phyloP scores from a whole-genome alignment of 768 basidiomycete genomes.

The Rhizopogon vinicolor region DNA sequence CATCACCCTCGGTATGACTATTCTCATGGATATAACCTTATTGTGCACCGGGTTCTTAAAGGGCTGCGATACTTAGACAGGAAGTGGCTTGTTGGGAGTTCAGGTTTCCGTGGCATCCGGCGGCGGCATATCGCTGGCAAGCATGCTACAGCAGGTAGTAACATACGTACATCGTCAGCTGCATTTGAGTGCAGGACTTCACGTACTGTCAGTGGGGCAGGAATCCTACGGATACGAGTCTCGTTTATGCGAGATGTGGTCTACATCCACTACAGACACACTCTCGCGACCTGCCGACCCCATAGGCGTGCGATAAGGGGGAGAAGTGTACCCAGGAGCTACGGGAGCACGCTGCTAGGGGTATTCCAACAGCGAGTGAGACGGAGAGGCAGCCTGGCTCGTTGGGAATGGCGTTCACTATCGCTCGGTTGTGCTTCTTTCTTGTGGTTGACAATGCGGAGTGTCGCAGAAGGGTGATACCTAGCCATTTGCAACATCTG shows the following conservation, averaged over 20 bases:
- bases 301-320: slow-evolving; percentile 38
- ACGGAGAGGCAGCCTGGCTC: slow-evolving; percentile 31
- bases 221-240: slow-evolving; percentile 32
- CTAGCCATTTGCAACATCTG: slow-evolving; percentile 44
- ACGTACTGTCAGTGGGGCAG: slow-evolving; percentile 19
- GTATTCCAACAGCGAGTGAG: slow-evolving; percentile 33
- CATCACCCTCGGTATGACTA: slow-evolving; percentile 40
- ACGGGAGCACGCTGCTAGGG: slow-evolving; percentile 34
- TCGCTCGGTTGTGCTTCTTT: slow-evolving; percentile 27
- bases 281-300: slow-evolving; percentile 43
- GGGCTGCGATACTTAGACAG: slow-evolving; percentile 53
- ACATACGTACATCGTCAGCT: no score
- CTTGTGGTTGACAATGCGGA: slow-evolving; percentile 34
- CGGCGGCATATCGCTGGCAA: slow-evolving; percentile 51
- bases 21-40: slow-evolving; percentile 30
- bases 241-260: slow-evolving; percentile 40
- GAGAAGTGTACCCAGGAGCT: slow-evolving; percentile 40
- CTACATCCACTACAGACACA: slow-evolving; percentile 26
- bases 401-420: slow-evolving; percentile 25
- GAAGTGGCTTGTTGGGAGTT: slow-evolving; percentile 69
- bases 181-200: slow-evolving; percentile 15
- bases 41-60: slow-evolving; percentile 34
- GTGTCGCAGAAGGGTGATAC: slow-evolving; percentile 12
- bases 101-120: slow-evolving; percentile 46
- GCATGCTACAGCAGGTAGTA: slow-evolving; percentile 15